These are phyloP conservation scores for Ceratocystis lukuohia DNA, from an alignment of 2,329 filamentous ascomycete species.

Conservation along the genomic window DNA sequence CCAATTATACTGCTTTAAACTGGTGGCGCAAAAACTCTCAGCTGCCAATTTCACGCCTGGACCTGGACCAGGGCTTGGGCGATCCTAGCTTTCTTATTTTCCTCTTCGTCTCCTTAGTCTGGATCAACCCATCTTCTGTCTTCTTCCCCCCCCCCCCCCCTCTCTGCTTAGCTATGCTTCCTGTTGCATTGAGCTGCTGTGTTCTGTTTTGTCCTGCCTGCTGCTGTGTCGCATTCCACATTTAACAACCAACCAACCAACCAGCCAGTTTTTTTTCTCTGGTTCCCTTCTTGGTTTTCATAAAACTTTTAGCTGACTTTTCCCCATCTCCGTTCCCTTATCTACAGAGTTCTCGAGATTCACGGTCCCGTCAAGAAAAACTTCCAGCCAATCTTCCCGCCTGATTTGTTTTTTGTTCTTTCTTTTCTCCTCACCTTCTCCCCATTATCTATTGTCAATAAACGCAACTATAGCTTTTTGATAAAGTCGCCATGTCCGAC, in stretches of 20 bases:
- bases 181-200: not conserved
- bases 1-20: not conserved
- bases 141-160: not conserved
- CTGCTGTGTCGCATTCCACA: not conserved
- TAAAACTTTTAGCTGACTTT: constrained; percentile 2
- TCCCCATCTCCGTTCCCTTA: constrained; percentile 1
- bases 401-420: constrained; percentile 9
- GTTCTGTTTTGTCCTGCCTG: not conserved
- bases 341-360: constrained; percentile 14
- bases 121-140: not conserved
- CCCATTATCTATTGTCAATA: constrained; percentile 19
- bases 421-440: constrained; percentile 4
- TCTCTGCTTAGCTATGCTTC: not conserved
- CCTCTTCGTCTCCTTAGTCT: not conserved
- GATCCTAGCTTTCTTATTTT: constrained; percentile 1
- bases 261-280: constrained; percentile 12
- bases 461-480: constrained; percentile 12
- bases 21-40: not conserved
- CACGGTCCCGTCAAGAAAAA: constrained; percentile 3
- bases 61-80: not conserved
- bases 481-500: constrained; percentile 32
- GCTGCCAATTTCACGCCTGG: constrained; percentile 7
- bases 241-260: not conserved
- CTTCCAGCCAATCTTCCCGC: not conserved
- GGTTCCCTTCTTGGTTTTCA: not conserved